Base-by-base conservation (phyloP, 371 early-diverging fungal genomes). In the Mucor lusitanicus region DNA sequence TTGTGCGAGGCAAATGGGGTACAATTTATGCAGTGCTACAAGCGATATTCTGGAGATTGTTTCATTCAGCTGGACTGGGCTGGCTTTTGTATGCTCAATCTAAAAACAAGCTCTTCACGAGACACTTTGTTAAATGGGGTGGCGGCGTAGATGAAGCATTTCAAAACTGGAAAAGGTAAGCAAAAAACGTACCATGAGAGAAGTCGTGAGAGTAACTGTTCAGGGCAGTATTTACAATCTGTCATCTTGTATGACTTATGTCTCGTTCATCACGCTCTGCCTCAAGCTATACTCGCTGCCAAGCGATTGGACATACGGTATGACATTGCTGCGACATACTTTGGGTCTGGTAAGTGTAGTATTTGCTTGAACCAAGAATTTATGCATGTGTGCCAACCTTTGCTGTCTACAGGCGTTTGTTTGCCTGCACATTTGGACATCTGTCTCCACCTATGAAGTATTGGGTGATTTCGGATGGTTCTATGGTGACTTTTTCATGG, bases 391-490 rank as follows among this genome's bases (percentile, higher is more conserved):
- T 21, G 3, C 23, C 3, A 21, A 9, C 8, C 3, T 21, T 48
- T n/a, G 23, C 30, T 42, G 1, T 35, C 5, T 48, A 57, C 30
- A 61, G 61, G 21, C 92, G 9, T 80, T 97, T 56, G 91, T 97
- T 63, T 73, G 84, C 0, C 78, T 98, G 40, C 97, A 98, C 67
- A 73, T 91, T 23, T 97, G 95, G 94, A 94, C 92, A 15, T 86
- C 95, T 4, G 79, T 88, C 9, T 92, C 95, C 0, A 91, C 94
- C n/a, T 96, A 91, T 80, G 93, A 95, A 72, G 94, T 90, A 17
- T 84, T 96, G 46, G 97, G 97, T n/a, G 93, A 94, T 67, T 94
- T 92, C 76, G 97, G 97, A 3, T 98, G 95, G 78, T 89, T 94
- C 73, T 93, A 93, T 78, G 94, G 91, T 27, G 95, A 94, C 66